Conservation (phyloP, 805 yeast species). For the Saccharomycopsis babjevae region DNA sequence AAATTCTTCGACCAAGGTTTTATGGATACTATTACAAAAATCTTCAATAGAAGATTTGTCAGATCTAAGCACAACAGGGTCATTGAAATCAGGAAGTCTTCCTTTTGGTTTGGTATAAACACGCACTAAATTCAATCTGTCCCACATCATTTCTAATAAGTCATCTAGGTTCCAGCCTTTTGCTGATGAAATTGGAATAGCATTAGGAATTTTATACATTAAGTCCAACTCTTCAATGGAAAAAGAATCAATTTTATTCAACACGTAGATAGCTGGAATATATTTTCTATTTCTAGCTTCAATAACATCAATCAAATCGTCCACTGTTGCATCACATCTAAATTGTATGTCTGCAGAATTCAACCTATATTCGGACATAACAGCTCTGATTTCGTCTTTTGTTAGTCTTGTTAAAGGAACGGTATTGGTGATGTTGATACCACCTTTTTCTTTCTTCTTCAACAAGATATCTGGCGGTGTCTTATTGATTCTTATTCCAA, state of each 20-base stretch:
- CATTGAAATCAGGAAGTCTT: constrained; percentile 80
- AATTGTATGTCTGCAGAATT: constrained; percentile 94
- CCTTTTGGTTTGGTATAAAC: constrained; percentile 98
- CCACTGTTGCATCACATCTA: constrained; percentile 96
- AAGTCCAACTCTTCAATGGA: constrained; percentile 89
- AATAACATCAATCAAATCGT: constrained; percentile 87
- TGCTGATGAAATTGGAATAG: constrained; percentile 94
- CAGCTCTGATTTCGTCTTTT: constrained; percentile 89
- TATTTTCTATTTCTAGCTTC: constrained; percentile 87
- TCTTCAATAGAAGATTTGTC: constrained; percentile 84
- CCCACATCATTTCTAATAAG: constrained; percentile 93
- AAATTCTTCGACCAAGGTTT: constrained; percentile 86
- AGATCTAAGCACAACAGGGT: constrained; percentile 85
- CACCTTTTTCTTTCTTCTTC: constrained; percentile 92
- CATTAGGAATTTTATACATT: constrained; percentile 86
- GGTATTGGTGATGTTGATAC: constrained; percentile 86
- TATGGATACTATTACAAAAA: constrained; percentile 94
- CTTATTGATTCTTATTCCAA: constrained; percentile 89
- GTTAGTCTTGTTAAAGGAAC: constrained; percentile 88
- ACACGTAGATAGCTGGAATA: constrained; percentile 89
- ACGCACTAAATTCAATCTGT: constrained; percentile 76
- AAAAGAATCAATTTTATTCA: constrained; percentile 93
- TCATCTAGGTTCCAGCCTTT: constrained; percentile 97
- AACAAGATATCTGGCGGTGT: constrained; percentile 87
- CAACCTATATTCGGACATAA: constrained; percentile 89